Evolutionary conservation across 768 basidiomycete species (phyloP), one percentile per base, ranked within the genome.

Genomic region (Psilocybe subaeruginosa): DNA sequence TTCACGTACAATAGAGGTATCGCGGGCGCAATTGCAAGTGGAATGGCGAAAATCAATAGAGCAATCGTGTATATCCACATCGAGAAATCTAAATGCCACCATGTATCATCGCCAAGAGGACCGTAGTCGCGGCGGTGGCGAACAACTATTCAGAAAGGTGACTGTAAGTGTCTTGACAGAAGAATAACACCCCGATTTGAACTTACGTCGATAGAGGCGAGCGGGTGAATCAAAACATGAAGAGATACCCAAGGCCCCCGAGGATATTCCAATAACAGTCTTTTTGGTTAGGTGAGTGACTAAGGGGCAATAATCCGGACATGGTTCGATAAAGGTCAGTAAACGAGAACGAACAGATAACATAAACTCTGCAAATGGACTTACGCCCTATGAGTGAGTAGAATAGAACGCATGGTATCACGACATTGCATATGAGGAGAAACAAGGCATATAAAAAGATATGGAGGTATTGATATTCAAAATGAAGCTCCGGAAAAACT

Each of bases 81-180:
- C 1, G 72, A 70, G 58, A 74, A 73, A 50, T 74, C 73, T 11
- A 73, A 66, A 50, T 73, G 67, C 70, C 73, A 72, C 72, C 71
- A 73, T 9, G 52, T 54, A 54, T 72, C 70, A 39, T 63, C 64
- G 8, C 71, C 71, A 5, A 73, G 54, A 17, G 73, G 73, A 46
- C 73, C 72, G 54, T 67, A 72, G 37, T 50, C 57, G 12, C 53
- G 49, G 50, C 70, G 52, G 56, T 67, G 61, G 41, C 61, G 65
- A 48, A 69, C 60, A 2, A 73, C 72, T 73, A 46, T n/a, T 27
- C 7, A 7, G 41, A 43, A 43, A 43, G 37, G 16, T 17, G 39
- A 23, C 23, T 50, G 41, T 27, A 35, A 49, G 46, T 27, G 5
- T 47, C 12, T 37, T 11, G 33, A 29, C 46, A 11, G 54, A 58